Percentiles rank a stretch among this genome's conserved stretches.
phyloP scores from a whole-genome alignment of 2,329 filamentous ascomycete genomes.

The Lomentospora prolificans region DNA sequence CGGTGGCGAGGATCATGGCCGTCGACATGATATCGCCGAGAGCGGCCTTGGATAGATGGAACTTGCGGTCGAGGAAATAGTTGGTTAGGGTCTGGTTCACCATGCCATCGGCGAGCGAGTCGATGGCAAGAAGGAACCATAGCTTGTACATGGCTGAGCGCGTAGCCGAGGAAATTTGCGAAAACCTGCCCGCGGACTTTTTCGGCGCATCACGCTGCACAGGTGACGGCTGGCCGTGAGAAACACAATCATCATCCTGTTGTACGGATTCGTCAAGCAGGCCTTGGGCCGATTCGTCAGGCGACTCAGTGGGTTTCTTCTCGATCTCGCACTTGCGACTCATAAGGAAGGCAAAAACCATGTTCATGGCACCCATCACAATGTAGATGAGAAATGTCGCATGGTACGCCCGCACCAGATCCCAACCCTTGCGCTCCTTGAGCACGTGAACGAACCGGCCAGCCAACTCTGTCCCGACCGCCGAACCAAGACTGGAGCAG shows the following conservation, averaged over 20 bases:
- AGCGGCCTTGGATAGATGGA: constrained; percentile 42
- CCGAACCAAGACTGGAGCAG: constrained; percentile 43
- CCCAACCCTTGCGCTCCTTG: constrained; percentile 35
- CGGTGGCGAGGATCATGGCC: constrained; percentile 41
- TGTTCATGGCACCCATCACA: constrained; percentile 42
- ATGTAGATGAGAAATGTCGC: constrained; percentile 49
- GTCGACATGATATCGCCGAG: constrained; percentile 50
- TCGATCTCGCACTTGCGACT: constrained; percentile 41
- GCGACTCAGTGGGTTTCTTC: constrained; percentile 13
- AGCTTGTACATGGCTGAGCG: constrained; percentile 51
- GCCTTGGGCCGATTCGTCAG: constrained; percentile 14
- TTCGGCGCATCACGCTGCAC: neutral
- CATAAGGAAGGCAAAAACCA: constrained; percentile 33
- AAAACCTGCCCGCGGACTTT: constrained; percentile 27
- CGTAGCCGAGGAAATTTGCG: constrained; percentile 48
- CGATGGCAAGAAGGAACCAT: constrained; percentile 54
- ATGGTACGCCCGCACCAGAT: constrained; percentile 42
- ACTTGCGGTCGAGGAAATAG: constrained; percentile 49
- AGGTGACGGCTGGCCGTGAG: neutral
- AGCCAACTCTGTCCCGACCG: constrained; percentile 40
- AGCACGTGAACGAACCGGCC: constrained; percentile 42
- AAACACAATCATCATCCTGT: constrained; percentile 10
- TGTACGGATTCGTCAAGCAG: constrained; percentile 16
- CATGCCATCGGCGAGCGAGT: constrained; percentile 59
- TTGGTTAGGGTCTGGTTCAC: constrained; percentile 46